Conservation (phyloP, 768 basidiomycete genomes). For the Boletus rubroflammeus region DNA sequence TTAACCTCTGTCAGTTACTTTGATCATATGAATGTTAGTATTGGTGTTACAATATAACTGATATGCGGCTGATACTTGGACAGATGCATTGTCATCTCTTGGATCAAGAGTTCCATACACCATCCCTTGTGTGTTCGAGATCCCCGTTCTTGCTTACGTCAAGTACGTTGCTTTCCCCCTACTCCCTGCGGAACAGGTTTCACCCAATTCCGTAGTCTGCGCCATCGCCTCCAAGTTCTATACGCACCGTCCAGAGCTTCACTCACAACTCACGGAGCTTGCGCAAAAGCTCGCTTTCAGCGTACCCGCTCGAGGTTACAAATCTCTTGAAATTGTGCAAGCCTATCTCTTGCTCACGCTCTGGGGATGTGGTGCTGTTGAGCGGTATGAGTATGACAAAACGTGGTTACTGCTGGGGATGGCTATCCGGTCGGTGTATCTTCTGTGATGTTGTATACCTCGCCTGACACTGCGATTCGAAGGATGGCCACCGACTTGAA, state of each 20-base stretch:
- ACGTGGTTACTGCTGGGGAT: constrained; percentile 90
- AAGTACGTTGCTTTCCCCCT: constrained; percentile 45
- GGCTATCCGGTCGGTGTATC: constrained; percentile 61
- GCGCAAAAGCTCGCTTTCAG: constrained; percentile 86
- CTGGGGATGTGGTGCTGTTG: constrained; percentile 93
- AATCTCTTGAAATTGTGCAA: constrained; percentile 93
- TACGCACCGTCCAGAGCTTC: constrained; percentile 74
- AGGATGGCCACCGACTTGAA: constrained; percentile 97
- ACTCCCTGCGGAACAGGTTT: neutral
- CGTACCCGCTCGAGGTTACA: constrained; percentile 83
- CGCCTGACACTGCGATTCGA: constrained; percentile 11
- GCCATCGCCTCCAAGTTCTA: constrained; percentile 94
- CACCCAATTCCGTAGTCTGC: constrained; percentile 58
- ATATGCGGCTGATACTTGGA: constrained; percentile 7
- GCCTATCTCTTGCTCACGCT: constrained; percentile 86
- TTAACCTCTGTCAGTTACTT: constrained; percentile 53
- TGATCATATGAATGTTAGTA: constrained; percentile 66
- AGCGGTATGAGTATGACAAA: constrained; percentile 94
- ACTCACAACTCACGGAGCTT: constrained; percentile 72
- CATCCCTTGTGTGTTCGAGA: constrained; percentile 87
- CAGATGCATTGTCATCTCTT: constrained; percentile 80
- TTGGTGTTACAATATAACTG: constrained; percentile 2
- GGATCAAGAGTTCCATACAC: constrained; percentile 89
- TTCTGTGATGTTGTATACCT: neutral
- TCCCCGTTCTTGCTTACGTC: constrained; percentile 95